These are phyloP conservation scores for Cutaneotrichosporon cyanovorans DNA, from an alignment of 1,284 basidiomycete species.

Conservation along the genomic window DNA sequence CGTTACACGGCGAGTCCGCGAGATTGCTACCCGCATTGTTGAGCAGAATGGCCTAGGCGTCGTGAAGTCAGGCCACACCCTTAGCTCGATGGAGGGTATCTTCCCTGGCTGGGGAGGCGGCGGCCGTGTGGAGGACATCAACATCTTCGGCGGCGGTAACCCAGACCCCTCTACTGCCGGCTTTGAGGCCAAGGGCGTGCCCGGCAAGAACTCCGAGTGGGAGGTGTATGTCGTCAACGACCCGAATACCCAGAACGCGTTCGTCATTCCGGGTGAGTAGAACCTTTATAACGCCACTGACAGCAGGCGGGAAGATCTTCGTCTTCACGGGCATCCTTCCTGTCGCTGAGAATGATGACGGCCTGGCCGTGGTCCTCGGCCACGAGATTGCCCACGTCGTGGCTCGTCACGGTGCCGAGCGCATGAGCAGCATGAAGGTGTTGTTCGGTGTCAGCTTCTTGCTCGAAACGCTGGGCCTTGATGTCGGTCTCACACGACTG, in stretches of 20 bases:
- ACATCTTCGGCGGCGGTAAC: too few relatives aligned
- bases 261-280: constrained; percentile 60
- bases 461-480: constrained; percentile 55
- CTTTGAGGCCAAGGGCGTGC: neutral
- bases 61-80: constrained; percentile 46
- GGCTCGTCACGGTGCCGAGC: constrained; percentile 15
- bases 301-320: constrained; percentile 62
- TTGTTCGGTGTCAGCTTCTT: constrained; percentile 51
- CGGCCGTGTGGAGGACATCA: constrained; percentile 1
- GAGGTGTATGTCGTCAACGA: constrained; percentile 70
- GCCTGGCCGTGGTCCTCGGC: constrained; percentile 75
- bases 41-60: constrained; percentile 62
- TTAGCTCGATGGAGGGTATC: constrained; percentile 30
- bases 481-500: constrained; percentile 50
- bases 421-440: constrained; percentile 54
- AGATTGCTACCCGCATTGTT: constrained; percentile 66
- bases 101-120: constrained; percentile 30
- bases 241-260: constrained; percentile 65
- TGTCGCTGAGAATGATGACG: constrained; percentile 67
- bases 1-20: constrained; percentile 58
- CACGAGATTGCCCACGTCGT: constrained; percentile 82
- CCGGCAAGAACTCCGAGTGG: neutral
- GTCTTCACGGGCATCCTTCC: constrained; percentile 88
- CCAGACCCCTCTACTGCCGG: neutral
- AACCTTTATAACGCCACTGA: neutral